Evolutionary conservation across 345 rosid species (phyloP).

Genomic region (Brassica cretica): DNA sequence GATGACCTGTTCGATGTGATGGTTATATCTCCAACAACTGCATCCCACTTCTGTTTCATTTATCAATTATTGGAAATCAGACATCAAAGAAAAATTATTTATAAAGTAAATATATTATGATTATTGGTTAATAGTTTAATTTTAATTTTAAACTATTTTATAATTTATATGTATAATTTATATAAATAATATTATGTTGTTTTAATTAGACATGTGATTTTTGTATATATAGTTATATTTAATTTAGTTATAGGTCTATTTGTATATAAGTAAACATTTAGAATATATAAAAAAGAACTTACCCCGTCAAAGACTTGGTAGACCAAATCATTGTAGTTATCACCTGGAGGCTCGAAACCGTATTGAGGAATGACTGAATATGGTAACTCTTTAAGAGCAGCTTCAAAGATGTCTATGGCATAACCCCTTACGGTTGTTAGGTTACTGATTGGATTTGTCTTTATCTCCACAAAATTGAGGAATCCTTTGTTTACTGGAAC

Average conservation of each 20-base stretch:
- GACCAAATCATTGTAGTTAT: constrained; percentile 41
- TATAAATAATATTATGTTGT: too few species aligned
- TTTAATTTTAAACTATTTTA: too few species aligned
- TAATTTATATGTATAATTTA: too few species aligned
- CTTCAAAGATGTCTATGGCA: constrained; percentile 38
- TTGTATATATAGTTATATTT: too few species aligned
- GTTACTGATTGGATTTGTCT: not conserved
- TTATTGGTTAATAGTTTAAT: too few species aligned
- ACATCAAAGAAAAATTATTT: not conserved
- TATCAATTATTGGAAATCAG: not conserved
- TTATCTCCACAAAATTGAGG: constrained; percentile 30
- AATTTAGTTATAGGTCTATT: too few species aligned
- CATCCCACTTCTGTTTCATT: constrained; percentile 49
- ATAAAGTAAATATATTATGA: too few species aligned
- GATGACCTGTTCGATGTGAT: constrained; percentile 49
- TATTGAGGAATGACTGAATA: constrained; percentile 39
- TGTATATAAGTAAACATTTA: too few species aligned
- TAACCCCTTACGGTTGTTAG: constrained; percentile 28
- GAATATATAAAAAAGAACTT: constrained; percentile 2
- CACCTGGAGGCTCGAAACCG: not conserved
- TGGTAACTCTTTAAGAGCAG: constrained; percentile 30
- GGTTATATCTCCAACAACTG: constrained; percentile 68
- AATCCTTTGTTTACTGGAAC: constrained; percentile 45
- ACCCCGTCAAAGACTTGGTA: constrained; percentile 45
- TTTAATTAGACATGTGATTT: too few species aligned